Evolutionary conservation across 2,329 filamentous ascomycete species (phyloP), one percentile per base, ranked within the genome.

Genomic region (Penicillium sp.): DNA sequence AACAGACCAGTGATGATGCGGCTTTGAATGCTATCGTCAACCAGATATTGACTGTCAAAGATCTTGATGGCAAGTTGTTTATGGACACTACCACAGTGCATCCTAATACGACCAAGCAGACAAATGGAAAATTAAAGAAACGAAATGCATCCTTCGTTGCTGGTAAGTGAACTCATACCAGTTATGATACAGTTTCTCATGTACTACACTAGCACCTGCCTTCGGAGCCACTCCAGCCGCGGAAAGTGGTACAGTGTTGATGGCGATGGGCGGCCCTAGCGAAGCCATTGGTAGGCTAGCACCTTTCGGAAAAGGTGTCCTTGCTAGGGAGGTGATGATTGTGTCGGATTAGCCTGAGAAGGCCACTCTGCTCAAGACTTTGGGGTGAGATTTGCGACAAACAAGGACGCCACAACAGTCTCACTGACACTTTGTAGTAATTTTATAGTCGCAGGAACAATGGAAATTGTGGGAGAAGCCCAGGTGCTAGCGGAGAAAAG

Each of bases 401-500:
- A 4, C 12, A 13, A 22, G 22, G 22, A 22, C 19, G 17, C 7
- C 19, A 19, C 6, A 6, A 2, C 4, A 15, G 17, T 6, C 12
- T 15, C 1, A 13, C 37, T 49, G 10, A 41, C 17, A 39, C 2
- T 10, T 5, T 4, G 6, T 19, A 58, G 57, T 3, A 60, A 59
- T 34, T 58, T 61, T 26, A 43, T 61, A 12, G 51, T 51, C 2
- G 56, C 55, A 7, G 53, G 55, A 17, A 41, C 58, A 26, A 60
- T 58, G 56, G 63, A 67, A 29, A 49, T 66, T 9, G 51, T 66
- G 0, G 58, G 57, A 5, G 63, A 67, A 45, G 62, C 62, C 3
- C 63, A 63, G 15, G 62, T 65, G 7, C 57, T 67, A 31, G 63
- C 63, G 2, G 64, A 66, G 17, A 65, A 63, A 44, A 63, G 59